Percentiles rank a stretch among this genome's conserved stretches.
phyloP scores from a whole-genome alignment of 208 protist species.

The Porcisia hertigi region DNA sequence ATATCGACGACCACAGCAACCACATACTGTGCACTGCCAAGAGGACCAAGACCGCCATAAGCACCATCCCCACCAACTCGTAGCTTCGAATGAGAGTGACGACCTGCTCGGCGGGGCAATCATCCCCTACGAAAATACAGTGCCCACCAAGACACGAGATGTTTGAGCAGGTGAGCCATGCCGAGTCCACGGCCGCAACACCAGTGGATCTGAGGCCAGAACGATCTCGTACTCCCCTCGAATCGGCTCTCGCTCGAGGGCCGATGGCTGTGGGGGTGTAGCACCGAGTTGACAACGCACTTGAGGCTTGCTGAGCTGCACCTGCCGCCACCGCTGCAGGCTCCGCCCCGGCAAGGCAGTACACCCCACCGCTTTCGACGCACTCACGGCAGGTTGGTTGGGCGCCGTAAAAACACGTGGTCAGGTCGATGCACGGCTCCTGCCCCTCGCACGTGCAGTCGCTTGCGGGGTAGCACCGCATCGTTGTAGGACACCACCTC shows the following conservation, averaged over 20 bases:
- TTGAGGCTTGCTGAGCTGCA: not conserved
- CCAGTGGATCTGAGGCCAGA: not conserved
- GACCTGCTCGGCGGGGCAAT: slow-evolving; percentile 11
- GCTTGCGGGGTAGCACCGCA: slow-evolving; percentile 39
- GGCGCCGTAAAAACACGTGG: slow-evolving; percentile 46
- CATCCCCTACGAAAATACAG: slow-evolving; percentile 1
- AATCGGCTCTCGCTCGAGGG: not conserved
- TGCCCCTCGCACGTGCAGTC: slow-evolving; percentile 42
- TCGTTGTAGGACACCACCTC: slow-evolving; percentile 54
- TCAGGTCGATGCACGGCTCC: slow-evolving; percentile 31
- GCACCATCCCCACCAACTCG: slow-evolving; percentile 10
- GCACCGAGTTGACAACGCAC: slow-evolving; percentile 20
- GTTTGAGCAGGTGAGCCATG: not conserved
- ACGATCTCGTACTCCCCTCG: not conserved
- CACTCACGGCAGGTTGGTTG: slow-evolving; percentile 39
- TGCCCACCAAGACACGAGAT: slow-evolving; percentile 10
- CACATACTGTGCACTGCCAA: slow-evolving; percentile 6
- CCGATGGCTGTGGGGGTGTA: slow-evolving; percentile 23
- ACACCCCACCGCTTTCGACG: slow-evolving; percentile 44
- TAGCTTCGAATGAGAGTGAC: slow-evolving; percentile 17
- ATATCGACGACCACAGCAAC: not conserved
- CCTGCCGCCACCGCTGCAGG: not conserved
- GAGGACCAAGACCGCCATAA: not conserved
- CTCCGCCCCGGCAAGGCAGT: slow-evolving; percentile 21
- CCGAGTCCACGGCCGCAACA: not conserved